Evolutionary conservation across 2,329 filamentous ascomycete species (phyloP).

Genomic region (Pseudogymnoascus sp.): DNA sequence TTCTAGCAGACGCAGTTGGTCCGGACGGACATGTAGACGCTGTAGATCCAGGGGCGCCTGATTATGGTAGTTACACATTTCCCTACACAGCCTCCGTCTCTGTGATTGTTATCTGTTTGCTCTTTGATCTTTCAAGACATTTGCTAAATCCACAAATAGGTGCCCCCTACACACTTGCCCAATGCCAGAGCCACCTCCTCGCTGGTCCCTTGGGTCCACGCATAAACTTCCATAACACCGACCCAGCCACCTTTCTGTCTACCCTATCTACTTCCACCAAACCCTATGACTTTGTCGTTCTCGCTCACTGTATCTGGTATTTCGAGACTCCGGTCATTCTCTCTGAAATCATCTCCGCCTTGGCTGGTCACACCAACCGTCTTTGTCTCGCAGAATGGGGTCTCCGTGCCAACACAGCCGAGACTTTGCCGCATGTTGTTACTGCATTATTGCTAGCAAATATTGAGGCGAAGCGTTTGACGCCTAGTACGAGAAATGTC

Average conservation of each 20-base stretch:
- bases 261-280: constrained; percentile 12
- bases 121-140: neutral
- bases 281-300: constrained; percentile 37
- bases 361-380: constrained; percentile 27
- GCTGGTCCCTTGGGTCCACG: constrained; percentile 31
- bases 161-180: constrained; percentile 38
- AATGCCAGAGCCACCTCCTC: constrained; percentile 39
- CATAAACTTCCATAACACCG: constrained; percentile 36
- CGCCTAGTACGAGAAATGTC: constrained; percentile 36
- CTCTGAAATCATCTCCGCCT: constrained; percentile 28
- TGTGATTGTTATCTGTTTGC: neutral
- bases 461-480: constrained; percentile 35
- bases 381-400: constrained; percentile 41
- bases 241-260: constrained; percentile 29
- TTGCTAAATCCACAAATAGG: constrained; percentile 22
- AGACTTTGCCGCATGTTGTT: constrained; percentile 41
- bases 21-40: constrained; percentile 38
- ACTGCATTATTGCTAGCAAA: constrained; percentile 38
- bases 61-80: constrained; percentile 33
- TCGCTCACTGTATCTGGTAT: constrained; percentile 47
- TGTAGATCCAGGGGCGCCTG: constrained; percentile 41
- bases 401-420: constrained; percentile 31
- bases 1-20: constrained; percentile 41
- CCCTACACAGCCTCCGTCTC: constrained; percentile 1
- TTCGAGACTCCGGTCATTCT: constrained; percentile 35